Base-by-base conservation (phyloP, 345 rosid genomes). In the Clausena lansium region DNA sequence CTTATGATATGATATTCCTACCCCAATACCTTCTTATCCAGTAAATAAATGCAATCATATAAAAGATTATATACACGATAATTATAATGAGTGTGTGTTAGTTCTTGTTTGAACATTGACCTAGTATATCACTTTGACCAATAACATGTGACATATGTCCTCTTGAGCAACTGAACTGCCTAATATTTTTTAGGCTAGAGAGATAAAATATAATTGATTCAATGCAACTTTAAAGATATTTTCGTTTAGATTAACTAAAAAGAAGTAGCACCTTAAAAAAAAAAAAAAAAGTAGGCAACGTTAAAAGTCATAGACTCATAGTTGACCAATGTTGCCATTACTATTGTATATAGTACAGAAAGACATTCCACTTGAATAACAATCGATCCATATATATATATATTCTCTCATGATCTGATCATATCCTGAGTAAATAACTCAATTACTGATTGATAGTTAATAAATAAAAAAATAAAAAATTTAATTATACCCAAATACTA, bases 31-130 rank as follows among this genome's bases (percentile, higher is more conserved):
- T 11, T 45, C 1, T 13, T 13, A 45, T 45, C 50, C 50, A 45
- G 50, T 41, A 14, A 45, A 45, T 13, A 3, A 45, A 45, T 4
- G 17, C 50, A 13, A 45, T 45, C 50, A 13, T 17, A 50, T 15
- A 52, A 17, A 52, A 52, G 7, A 52, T 52, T 52, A 17, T 5
- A 17, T 17, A 52, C 8, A 52, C 8, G 39, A 32, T 63, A 30
- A 19, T 33, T 32, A 62, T 30, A 14, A 28, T 15, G 4, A 11
- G 17, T 15, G 20, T 24, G 28, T 7, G 67, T 32, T 5, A 63
- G 24, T 63, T 63, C 39, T 17, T 32, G 38, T 63, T 63, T 63
- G 67, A 63, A 63, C 67, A 32, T 63, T 63, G 67, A 63, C 39
- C 39, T 63, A 32, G 9, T 63, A 17, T 32, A 20, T 13, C 6